A percentile compares a stretch with the other conserved stretches of the same genome.
Evolutionary conservation across 768 basidiomycete genomes (phyloP).

Genomic region (Boletus huronensis): DNA sequence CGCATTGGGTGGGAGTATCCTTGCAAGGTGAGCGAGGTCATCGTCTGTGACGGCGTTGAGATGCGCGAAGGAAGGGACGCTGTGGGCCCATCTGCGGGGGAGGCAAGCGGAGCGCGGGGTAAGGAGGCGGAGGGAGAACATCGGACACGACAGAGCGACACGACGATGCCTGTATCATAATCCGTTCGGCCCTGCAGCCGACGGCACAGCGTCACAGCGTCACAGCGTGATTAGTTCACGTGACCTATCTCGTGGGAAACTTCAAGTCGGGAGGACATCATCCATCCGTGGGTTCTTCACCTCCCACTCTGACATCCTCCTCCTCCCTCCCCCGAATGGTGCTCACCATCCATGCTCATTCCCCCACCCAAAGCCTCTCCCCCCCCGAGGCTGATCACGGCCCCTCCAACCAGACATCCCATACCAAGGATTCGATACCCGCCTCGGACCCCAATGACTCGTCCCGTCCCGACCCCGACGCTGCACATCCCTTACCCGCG

Average conservation of each 20-base stretch:
- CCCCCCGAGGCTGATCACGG: neutral
- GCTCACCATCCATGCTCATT: neutral
- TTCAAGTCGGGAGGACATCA: neutral
- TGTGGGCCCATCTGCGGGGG: conserved; percentile 18
- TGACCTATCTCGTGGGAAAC: conserved; percentile 17
- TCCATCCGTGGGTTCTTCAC: neutral
- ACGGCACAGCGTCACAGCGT: too few species aligned
- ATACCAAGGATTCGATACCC: neutral
- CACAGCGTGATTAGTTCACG: neutral
- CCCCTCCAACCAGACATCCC: neutral
- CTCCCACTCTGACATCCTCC: neutral
- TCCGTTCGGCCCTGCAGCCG: too few species aligned
- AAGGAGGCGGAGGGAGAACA: conserved; percentile 8
- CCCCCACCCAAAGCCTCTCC: neutral
- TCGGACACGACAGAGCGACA: too few species aligned
- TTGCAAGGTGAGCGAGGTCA: conserved; percentile 67
- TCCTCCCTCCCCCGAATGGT: neutral
- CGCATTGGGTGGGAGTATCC: conserved; percentile 56
- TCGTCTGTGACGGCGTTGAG: conserved; percentile 50
- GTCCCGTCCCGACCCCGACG: conserved; percentile 35
- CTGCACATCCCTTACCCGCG: neutral
- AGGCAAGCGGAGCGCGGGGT: neutral
- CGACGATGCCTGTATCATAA: too few species aligned
- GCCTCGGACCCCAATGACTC: neutral
- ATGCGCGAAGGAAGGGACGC: conserved; percentile 22